Evolutionary conservation across 1,284 basidiomycete genomes (phyloP), one percentile per base, ranked within the genome.

Genomic region (Pascua sp.): DNA sequence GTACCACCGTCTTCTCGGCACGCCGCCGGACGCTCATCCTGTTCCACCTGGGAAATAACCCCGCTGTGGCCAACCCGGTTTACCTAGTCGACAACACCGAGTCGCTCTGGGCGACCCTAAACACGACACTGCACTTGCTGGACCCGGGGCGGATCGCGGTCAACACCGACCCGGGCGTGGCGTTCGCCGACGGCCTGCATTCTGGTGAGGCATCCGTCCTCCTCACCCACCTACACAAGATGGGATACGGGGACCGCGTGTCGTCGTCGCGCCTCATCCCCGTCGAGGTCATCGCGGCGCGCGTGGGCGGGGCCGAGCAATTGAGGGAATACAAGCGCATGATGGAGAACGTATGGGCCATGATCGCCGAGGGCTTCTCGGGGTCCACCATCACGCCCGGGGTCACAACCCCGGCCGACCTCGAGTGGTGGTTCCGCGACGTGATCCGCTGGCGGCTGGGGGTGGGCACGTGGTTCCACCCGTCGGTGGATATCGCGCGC

Each of bases 401-500:
- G 4, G 60, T 76, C 41, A 84, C 82, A 11, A 81, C 79, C 7
- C 81, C 81, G 2, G 73, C 77, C 57, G 82, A 84, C 62, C 67
- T 84, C 16, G 77, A 79, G 59, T 83, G 82, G 82, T 83, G 80
- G 81, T 83, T 81, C 67, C 75, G 81, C 36, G 81, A 82, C 57
- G 79, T 80, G 64, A 83, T 84, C 77, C 80, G 61, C 18, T 57
- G 47, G 70, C 69, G 39, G 70, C 76, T 63, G 50, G 43, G 57
- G 48, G 16, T 17, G n/a, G 41, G 16, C 11, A 83, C 81, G 17
- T 83, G 82, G 82, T 81, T 80, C 62, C 82, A n/a, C n/a, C n/a
- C n/a, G n/a, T n/a, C n/a, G n/a, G n/a, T n/a, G 9, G 81, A 80
- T 39, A 80, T 83, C 44, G 73, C 81, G 53, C 77, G 76, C 7